A percentile compares a stretch with the other conserved stretches of the same genome.
Conservation (phyloP, 1,284 basidiomycete genomes). For the Microbotryum saponariae region DNA sequence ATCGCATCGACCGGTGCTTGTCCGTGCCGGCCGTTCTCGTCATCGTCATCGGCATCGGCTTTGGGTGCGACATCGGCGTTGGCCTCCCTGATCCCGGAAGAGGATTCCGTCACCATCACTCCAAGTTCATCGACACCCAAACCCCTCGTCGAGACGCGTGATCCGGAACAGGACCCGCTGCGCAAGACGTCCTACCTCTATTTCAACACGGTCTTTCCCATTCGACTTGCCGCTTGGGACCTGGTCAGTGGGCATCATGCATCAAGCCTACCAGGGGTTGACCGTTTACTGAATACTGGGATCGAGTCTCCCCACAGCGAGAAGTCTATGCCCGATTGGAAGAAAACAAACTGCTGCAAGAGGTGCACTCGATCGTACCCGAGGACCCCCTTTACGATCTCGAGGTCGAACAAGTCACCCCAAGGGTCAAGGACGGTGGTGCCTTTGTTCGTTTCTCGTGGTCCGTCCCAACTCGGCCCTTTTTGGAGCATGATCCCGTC, state of each 20-base stretch:
- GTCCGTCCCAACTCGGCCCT: conserved; percentile 34
- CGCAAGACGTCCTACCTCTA: conserved; percentile 23
- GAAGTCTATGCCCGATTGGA: conserved; percentile 22
- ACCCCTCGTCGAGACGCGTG: not conserved
- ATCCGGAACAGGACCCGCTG: not conserved
- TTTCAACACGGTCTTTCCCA: conserved; percentile 33
- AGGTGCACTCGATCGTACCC: conserved; percentile 18
- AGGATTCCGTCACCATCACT: not conserved
- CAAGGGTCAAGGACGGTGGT: conserved; percentile 63
- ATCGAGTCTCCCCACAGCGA: not conserved
- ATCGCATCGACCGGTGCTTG: no score
- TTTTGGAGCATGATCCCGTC: not conserved
- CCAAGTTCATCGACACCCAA: not conserved
- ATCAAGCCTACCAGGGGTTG: not conserved
- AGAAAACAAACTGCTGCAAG: conserved; percentile 18
- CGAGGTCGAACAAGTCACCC: conserved; percentile 30
- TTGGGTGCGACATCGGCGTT: no score
- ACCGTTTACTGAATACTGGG: not conserved
- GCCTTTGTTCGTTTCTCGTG: conserved; percentile 66
- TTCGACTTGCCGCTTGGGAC: conserved; percentile 30
- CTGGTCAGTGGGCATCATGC: conserved; percentile 1
- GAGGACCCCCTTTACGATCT: conserved; percentile 18
- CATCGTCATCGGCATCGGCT: no score
- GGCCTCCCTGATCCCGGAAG: no score
- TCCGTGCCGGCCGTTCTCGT: no score